Conservation (phyloP, 441 rosid genomes). For the Populus hybrid region DNA sequence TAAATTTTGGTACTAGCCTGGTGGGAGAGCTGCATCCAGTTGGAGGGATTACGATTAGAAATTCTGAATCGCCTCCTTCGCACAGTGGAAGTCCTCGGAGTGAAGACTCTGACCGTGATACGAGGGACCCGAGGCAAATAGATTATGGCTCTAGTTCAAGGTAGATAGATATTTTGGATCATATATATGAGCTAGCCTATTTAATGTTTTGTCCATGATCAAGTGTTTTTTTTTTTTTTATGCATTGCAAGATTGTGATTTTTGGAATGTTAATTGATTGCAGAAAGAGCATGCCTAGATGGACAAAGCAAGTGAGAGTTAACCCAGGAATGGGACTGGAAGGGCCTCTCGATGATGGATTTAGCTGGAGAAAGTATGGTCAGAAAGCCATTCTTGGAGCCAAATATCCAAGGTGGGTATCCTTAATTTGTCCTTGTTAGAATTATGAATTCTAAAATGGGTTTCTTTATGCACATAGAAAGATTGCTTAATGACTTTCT, state of each 20-base stretch:
- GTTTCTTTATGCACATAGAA: too few species aligned
- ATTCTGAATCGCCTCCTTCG: conserved; percentile 13
- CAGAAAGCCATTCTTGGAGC: conserved; percentile 91
- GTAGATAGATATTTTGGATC: conserved; percentile 21
- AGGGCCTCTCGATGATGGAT: not conserved
- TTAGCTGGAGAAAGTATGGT: conserved; percentile 34
- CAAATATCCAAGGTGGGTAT: conserved; percentile 60
- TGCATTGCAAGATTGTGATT: not conserved
- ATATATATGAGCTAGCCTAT: not conserved
- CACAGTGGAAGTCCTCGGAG: conserved; percentile 56
- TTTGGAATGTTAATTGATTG: not conserved
- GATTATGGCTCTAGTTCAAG: conserved; percentile 45
- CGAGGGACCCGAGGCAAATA: conserved; percentile 29
- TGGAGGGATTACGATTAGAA: not conserved
- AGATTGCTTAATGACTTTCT: too few species aligned
- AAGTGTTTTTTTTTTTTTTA: too few species aligned
- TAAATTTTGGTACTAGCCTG: not conserved
- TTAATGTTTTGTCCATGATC: not conserved
- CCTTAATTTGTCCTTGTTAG: too few species aligned
- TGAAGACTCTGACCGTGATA: conserved; percentile 67
- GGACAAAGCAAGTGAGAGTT: conserved; percentile 56
- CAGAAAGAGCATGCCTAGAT: conserved; percentile 53
- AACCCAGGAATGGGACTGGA: conserved; percentile 50
- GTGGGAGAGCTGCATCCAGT: not conserved
- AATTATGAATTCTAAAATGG: too few species aligned